These are phyloP conservation scores for Saturnispora quitensis DNA, from an alignment of 805 yeast species.

Conservation along the genomic window DNA sequence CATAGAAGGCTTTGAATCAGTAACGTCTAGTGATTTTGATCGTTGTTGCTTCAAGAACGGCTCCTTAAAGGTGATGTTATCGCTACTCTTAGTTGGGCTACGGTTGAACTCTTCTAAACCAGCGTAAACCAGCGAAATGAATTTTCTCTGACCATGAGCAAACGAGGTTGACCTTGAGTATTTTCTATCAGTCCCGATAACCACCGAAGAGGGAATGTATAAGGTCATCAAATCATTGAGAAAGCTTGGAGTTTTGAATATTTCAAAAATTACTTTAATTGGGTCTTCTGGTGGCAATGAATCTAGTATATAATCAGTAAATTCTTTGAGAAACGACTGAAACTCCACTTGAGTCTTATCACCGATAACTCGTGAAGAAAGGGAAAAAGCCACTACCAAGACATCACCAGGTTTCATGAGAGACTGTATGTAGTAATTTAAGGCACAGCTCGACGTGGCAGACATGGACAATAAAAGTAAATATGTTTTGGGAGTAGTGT, in stretches of 20 bases:
- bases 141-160: slow-evolving; percentile 17
- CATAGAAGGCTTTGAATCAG: neutral
- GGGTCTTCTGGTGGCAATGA: slow-evolving; percentile 21
- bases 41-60: slow-evolving; percentile 9
- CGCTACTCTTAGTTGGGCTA: neutral
- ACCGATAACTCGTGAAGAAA: slow-evolving; percentile 13
- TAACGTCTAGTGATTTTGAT: neutral
- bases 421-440: slow-evolving; percentile 52
- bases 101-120: slow-evolving; percentile 11
- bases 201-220: slow-evolving; percentile 49
- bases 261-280: slow-evolving; percentile 46
- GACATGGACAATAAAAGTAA: slow-evolving; percentile 56
- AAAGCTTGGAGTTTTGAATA: slow-evolving; percentile 40
- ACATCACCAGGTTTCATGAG: slow-evolving; percentile 55
- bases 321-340: slow-evolving; percentile 20
- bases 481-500: slow-evolving; percentile 18
- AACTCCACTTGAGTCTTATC: slow-evolving; percentile 15
- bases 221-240: slow-evolving; percentile 46
- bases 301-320: slow-evolving; percentile 34
- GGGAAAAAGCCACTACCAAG: slow-evolving; percentile 37
- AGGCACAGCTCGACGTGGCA: slow-evolving; percentile 62
- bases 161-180: slow-evolving; percentile 23
- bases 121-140: slow-evolving; percentile 23
- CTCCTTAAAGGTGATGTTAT: slow-evolving; percentile 12
- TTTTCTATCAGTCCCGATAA: slow-evolving; percentile 30